Evolutionary conservation across 2,329 filamentous ascomycete species (phyloP).

Genomic region (Alternaria novae-zelandiae): DNA sequence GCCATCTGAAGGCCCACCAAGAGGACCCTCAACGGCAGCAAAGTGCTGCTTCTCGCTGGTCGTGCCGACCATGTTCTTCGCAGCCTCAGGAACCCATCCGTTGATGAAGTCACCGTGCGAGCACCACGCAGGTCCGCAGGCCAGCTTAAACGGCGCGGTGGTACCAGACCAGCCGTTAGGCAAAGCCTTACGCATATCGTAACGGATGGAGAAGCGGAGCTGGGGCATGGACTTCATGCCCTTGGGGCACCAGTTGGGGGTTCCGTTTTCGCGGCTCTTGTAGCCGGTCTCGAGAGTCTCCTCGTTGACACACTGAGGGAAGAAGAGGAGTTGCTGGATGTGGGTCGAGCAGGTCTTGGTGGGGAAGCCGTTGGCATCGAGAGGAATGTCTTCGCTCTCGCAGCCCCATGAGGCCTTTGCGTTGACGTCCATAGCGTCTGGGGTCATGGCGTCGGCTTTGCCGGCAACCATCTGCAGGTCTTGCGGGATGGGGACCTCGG

Average conservation of each 20-base stretch:
- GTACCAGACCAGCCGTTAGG: conserved; percentile 55
- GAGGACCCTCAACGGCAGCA: conserved; percentile 42
- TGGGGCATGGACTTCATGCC: conserved; percentile 57
- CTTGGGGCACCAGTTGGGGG: conserved; percentile 49
- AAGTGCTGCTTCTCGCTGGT: conserved; percentile 48
- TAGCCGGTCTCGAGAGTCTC: conserved; percentile 45
- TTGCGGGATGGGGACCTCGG: conserved; percentile 56
- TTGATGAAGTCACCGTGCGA: conserved; percentile 59
- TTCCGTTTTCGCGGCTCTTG: conserved; percentile 36
- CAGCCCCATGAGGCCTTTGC: conserved; percentile 39
- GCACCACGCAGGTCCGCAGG: conserved; percentile 51
- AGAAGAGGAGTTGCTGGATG: conserved; percentile 54
- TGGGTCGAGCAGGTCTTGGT: conserved; percentile 51
- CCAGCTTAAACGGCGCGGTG: conserved; percentile 52
- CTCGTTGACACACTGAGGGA: conserved; percentile 54
- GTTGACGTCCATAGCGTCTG: conserved; percentile 25
- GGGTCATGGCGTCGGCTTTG: conserved; percentile 43
- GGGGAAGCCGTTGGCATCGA: conserved; percentile 40
- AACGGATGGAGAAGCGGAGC: conserved; percentile 57
- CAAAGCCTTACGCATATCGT: conserved; percentile 53
- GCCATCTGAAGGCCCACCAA: conserved; percentile 41
- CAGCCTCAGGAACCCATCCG: conserved; percentile 53
- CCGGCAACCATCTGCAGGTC: conserved; percentile 54
- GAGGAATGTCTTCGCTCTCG: conserved; percentile 23
- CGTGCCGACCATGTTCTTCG: conserved; percentile 51